Evolutionary conservation across 495 filamentous ascomycete genomes (phyloP), one percentile per base, ranked within the genome.

Genomic region (Physcia stellaris): DNA sequence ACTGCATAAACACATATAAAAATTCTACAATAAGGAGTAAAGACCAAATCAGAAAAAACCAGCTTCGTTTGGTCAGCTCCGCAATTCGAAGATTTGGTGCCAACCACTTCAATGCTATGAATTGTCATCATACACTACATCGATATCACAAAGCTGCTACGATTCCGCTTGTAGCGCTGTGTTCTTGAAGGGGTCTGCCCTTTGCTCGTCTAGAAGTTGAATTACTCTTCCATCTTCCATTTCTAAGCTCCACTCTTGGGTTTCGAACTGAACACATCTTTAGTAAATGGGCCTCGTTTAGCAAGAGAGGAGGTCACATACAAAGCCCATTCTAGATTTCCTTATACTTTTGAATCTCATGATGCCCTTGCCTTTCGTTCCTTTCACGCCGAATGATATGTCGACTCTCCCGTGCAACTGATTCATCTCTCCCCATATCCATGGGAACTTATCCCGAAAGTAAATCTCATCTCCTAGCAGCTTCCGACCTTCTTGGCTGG

Each of bases 391-490:
- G 57, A 90, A 96, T 2, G 57, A 59, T 39, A 98, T 86, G 67
- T 95, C 64, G 53, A 96, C 94, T 51, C 75, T 67, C 2, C 90
- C 90, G 60, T 87, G 83, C 56, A 98, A 59, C 64, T 94, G 88
- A 61, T 95, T 92, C 67, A 98, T 79, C 61, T 83, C 74, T 24
- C 90, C 90, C 52, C 70, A 71, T 43, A 98, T 94, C 86, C 87
- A 94, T 10, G 90, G 88, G 48, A 93, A 80, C 62, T 80, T 74
- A 54, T 75, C 67, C 21, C 75, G 70, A 60, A 94, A 96, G 54
- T 93, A 92, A 36, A 98, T 86, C 61, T 95, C 80, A 53, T 94
- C 84, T 18, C 90, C 90, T 4, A 98, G 64, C 18, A 75, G 60
- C 41, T 76, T 75, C 36, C 85, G 74, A 24, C 86, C 90, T 37